Evolutionary conservation across 2,329 filamentous ascomycete species (phyloP).

Genomic region (Seiridium cupressi): DNA sequence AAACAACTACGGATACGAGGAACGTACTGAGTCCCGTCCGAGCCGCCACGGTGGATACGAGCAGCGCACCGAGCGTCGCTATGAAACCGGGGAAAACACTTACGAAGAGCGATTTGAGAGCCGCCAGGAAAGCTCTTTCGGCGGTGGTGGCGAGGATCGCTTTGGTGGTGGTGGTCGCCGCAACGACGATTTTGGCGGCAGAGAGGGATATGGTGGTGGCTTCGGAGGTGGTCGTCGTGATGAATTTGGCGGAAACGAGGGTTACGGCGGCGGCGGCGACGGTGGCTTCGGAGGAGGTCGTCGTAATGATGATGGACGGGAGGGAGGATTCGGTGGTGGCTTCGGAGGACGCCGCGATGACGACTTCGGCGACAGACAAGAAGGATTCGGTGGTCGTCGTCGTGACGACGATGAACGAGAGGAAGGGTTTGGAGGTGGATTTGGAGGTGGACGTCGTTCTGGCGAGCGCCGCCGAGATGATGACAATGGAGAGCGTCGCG

Average conservation of each 20-base stretch:
- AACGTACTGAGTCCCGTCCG: conserved; percentile 53
- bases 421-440: too few species aligned
- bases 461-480: conserved; percentile 17
- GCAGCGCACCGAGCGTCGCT: conserved; percentile 54
- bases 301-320: conserved; percentile 2
- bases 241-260: conserved; percentile 4
- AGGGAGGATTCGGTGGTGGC: conserved; percentile 2
- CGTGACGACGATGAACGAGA: conserved; percentile 17
- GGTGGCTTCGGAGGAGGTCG: conserved; percentile 6
- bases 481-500: conserved; percentile 9
- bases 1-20: conserved; percentile 56
- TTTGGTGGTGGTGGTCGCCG: conserved; percentile 17
- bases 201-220: conserved; percentile 8
- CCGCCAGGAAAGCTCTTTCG: conserved; percentile 14
- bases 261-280: not conserved
- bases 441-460: too few species aligned
- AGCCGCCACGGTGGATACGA: conserved; percentile 55
- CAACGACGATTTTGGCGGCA: conserved; percentile 14
- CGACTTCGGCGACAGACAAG: not conserved
- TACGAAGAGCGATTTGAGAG: conserved; percentile 19
- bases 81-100: conserved; percentile 32
- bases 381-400: conserved; percentile 9
- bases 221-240: conserved; percentile 13
- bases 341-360: conserved; percentile 6
- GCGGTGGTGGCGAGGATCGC: conserved; percentile 18